Conservation (phyloP, 352 stramenopile species). For the Globisporangium splendens region DNA sequence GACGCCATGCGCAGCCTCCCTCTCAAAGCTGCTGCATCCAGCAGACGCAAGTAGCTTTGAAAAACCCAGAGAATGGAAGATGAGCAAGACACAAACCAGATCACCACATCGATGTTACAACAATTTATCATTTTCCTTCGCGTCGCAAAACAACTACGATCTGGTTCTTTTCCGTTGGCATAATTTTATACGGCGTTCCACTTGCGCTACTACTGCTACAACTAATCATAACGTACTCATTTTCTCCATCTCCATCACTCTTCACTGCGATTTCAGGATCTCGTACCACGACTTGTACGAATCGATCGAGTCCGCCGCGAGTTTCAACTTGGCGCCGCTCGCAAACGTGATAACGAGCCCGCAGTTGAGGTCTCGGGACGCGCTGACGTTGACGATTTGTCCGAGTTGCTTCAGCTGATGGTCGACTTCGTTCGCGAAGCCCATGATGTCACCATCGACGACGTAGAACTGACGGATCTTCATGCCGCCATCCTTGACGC, state of each 20-base stretch:
- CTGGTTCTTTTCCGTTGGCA: no score
- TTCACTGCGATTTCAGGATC: constrained; percentile 38
- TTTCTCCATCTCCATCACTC: neutral
- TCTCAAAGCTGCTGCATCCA: constrained; percentile 15
- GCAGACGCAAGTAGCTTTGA: constrained; percentile 26
- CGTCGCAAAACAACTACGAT: no score
- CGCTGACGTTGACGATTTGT: constrained; percentile 54
- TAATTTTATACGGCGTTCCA: neutral
- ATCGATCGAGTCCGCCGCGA: constrained; percentile 68
- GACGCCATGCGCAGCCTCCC: constrained; percentile 66
- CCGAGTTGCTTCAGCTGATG: constrained; percentile 68
- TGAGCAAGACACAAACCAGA: no score
- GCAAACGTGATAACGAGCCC: constrained; percentile 68
- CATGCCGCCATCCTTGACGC: constrained; percentile 27
- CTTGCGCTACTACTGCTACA: neutral
- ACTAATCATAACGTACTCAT: no score
- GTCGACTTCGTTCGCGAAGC: constrained; percentile 78
- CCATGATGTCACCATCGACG: constrained; percentile 60
- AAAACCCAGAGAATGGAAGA: neutral
- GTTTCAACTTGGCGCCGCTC: constrained; percentile 55
- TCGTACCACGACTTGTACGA: constrained; percentile 75
- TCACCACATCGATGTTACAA: no score
- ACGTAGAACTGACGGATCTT: constrained; percentile 75
- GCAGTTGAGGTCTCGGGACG: constrained; percentile 57
- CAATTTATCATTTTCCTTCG: no score